Percentiles rank a stretch among this genome's conserved stretches.
Evolutionary conservation across 495 filamentous ascomycete species (phyloP).

Genomic region (Penicillium antarcticum): DNA sequence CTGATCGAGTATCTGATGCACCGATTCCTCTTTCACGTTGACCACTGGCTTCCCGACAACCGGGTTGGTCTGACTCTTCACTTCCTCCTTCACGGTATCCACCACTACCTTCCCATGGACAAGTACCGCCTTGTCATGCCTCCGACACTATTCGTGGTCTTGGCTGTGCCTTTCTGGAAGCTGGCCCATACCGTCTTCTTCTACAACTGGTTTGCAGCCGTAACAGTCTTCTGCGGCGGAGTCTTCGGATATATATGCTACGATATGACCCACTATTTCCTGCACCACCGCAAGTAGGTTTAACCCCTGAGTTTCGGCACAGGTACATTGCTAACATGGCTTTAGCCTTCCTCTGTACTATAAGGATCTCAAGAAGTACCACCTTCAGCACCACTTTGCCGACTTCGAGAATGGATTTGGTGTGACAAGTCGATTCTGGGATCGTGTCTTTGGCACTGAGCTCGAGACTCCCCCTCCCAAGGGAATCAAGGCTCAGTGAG

Average conservation of each 20-base stretch:
- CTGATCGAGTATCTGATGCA: conserved; percentile 89
- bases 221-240: conserved; percentile 78
- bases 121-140: conserved; percentile 97
- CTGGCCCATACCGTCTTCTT: conserved; percentile 80
- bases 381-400: conserved; percentile 93
- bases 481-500: conserved; percentile 56
- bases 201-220: conserved; percentile 79
- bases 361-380: conserved; percentile 89
- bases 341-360: conserved; percentile 77
- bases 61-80: conserved; percentile 82
- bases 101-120: conserved; percentile 99
- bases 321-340: conserved; percentile 9
- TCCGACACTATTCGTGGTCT: conserved; percentile 77
- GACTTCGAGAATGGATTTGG: conserved; percentile 98
- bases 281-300: conserved; percentile 90
- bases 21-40: conserved; percentile 90
- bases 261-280: conserved; percentile 97
- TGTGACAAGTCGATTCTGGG: conserved; percentile 98
- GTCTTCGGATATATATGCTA: conserved; percentile 96
- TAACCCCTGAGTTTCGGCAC: background rate
- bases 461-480: conserved; percentile 48
- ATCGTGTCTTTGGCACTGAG: conserved; percentile 86
- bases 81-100: conserved; percentile 94
- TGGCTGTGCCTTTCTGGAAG: conserved; percentile 91
- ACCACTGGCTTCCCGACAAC: conserved; percentile 89